Evolutionary conservation across 139 green algal genomes (phyloP).

Genomic region (Choricystis sp.): DNA sequence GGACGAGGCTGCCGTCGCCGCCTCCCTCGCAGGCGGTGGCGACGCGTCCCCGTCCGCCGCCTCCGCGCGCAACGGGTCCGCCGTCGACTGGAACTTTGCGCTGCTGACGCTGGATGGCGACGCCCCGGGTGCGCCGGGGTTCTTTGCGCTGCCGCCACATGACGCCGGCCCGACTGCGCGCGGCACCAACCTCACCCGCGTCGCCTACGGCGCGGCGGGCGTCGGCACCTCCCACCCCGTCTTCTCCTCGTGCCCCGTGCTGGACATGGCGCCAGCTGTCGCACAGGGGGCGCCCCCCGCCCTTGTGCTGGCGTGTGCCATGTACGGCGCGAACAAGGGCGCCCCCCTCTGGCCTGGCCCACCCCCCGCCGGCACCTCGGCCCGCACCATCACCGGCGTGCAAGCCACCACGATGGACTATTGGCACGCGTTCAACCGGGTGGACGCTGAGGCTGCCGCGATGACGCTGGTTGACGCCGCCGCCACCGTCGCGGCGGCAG

Average conservation of each 20-base stretch:
- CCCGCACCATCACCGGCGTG: neutral
- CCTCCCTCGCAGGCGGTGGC: no score
- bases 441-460: neutral
- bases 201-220: neutral
- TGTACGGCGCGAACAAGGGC: neutral
- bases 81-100: neutral
- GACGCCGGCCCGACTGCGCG: no score
- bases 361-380: no score
- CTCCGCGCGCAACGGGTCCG: neutral
- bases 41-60: no score
- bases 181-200: neutral
- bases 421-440: neutral
- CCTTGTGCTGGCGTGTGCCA: neutral
- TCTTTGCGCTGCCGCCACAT: neutral
- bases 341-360: neutral
- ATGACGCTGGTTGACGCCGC: neutral
- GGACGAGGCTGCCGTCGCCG: neutral
- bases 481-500: neutral
- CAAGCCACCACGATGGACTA: neutral
- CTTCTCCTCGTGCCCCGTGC: neutral
- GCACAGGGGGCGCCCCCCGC: no score
- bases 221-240: neutral
- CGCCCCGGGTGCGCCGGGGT: neutral
- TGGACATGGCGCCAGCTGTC: neutral
- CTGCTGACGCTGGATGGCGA: neutral